Evolutionary conservation across 2,329 filamentous ascomycete species (phyloP).

Genomic region (Sporothrix inflata): DNA sequence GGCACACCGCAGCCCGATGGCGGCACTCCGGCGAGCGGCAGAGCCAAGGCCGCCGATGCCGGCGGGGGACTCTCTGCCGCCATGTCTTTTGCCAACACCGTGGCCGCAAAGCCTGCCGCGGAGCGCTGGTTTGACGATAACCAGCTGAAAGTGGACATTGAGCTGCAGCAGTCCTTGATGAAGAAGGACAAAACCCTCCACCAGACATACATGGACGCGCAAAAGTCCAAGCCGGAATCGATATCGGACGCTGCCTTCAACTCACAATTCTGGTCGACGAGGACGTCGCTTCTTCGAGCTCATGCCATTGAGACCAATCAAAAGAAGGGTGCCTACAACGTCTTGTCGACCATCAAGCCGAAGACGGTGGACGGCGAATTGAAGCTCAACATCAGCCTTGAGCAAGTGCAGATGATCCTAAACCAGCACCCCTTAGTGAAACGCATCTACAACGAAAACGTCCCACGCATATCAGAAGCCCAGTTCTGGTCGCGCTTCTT

Average conservation of each 20-base stretch:
- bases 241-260: constrained; percentile 83
- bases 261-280: constrained; percentile 90
- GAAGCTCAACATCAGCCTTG: constrained; percentile 78
- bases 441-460: constrained; percentile 89
- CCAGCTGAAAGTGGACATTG: constrained; percentile 74
- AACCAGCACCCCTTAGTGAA: constrained; percentile 89
- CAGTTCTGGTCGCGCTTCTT: constrained; percentile 97
- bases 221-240: constrained; percentile 80
- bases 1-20: constrained; percentile 34
- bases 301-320: constrained; percentile 89
- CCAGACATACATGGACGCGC: constrained; percentile 84
- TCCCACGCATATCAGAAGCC: constrained; percentile 75
- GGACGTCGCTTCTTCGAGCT: constrained; percentile 81
- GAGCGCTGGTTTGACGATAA: constrained; percentile 80
- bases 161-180: constrained; percentile 85
- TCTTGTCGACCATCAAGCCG: constrained; percentile 86
- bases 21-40: constrained; percentile 28
- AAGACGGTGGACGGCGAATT: constrained; percentile 73
- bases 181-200: constrained; percentile 75
- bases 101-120: constrained; percentile 57
- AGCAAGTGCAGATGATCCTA: constrained; percentile 93
- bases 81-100: constrained; percentile 77
- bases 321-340: constrained; percentile 88
- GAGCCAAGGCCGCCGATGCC: constrained; percentile 37
- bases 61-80: constrained; percentile 61